phyloP scores from a whole-genome alignment of 768 basidiomycete species.

The Clathrus columnatus region DNA sequence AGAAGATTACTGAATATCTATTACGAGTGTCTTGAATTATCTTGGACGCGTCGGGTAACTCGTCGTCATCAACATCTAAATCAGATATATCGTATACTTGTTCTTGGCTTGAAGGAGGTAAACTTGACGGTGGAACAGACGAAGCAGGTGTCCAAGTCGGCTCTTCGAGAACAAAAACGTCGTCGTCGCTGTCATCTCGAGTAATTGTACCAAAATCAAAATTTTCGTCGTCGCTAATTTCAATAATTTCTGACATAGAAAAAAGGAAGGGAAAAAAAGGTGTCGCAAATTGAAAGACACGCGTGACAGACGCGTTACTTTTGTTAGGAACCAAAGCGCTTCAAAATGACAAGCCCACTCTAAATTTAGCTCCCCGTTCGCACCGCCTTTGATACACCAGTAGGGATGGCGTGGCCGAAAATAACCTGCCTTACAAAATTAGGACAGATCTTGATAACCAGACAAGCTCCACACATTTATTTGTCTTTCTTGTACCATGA shows the following conservation, averaged over 20 bases:
- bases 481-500: too few species aligned
- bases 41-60: neutral
- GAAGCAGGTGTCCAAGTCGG: neutral
- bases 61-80: neutral
- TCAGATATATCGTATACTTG: neutral
- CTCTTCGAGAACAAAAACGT: neutral
- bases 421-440: too few species aligned
- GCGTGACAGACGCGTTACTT: neutral
- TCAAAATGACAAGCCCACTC: too few species aligned
- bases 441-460: too few species aligned
- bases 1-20: neutral
- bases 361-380: too few species aligned
- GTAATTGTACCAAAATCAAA: neutral
- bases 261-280: neutral
- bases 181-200: neutral
- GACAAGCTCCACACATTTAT: too few species aligned
- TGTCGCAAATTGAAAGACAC: neutral
- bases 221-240: neutral
- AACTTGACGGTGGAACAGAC: conserved; percentile 4
- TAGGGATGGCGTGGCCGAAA: too few species aligned
- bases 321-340: too few species aligned
- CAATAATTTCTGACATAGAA: neutral
- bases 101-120: neutral
- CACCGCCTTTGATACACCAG: too few species aligned
- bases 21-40: neutral